These are phyloP conservation scores for Rhodotorula paludigena DNA, from an alignment of 768 basidiomycete species.

Conservation along the genomic window DNA sequence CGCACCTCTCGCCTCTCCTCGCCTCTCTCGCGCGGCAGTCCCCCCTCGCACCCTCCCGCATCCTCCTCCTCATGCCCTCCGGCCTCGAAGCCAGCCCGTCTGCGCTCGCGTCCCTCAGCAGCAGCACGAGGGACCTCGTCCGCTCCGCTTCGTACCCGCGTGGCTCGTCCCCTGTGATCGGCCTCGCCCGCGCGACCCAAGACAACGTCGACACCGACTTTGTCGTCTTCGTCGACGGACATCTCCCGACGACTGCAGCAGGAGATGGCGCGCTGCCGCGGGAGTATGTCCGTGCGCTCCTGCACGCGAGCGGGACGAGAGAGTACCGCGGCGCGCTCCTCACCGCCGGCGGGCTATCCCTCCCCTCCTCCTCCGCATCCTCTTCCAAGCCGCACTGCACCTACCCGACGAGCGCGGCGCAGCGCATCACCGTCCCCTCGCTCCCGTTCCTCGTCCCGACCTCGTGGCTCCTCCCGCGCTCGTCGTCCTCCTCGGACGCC, in stretches of 20 bases:
- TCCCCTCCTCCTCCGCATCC: slow-evolving; percentile 1
- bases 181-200: background rate
- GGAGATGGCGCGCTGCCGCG: background rate
- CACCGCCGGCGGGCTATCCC: slow-evolving; percentile 21
- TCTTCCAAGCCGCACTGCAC: background rate
- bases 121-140: background rate
- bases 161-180: background rate
- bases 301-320: slow-evolving; percentile 29
- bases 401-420: background rate
- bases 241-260: slow-evolving; percentile 3
- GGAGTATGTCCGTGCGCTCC: slow-evolving; percentile 8
- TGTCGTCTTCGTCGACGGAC: slow-evolving; percentile 21
- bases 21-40: slow-evolving; percentile 9
- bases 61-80: slow-evolving; percentile 23
- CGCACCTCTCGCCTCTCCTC: slow-evolving; percentile 14
- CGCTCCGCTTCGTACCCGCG: background rate
- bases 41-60: background rate
- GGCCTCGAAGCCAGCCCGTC: slow-evolving; percentile 11
- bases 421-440: slow-evolving; percentile 11
- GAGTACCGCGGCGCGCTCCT: slow-evolving; percentile 22
- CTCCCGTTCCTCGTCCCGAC: slow-evolving; percentile 29
- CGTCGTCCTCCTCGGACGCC: background rate
- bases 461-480: slow-evolving; percentile 22
- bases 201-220: background rate
- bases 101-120: background rate